Base-by-base conservation (phyloP, 768 basidiomycete species). In the Cantharellus cinnabarinus region DNA sequence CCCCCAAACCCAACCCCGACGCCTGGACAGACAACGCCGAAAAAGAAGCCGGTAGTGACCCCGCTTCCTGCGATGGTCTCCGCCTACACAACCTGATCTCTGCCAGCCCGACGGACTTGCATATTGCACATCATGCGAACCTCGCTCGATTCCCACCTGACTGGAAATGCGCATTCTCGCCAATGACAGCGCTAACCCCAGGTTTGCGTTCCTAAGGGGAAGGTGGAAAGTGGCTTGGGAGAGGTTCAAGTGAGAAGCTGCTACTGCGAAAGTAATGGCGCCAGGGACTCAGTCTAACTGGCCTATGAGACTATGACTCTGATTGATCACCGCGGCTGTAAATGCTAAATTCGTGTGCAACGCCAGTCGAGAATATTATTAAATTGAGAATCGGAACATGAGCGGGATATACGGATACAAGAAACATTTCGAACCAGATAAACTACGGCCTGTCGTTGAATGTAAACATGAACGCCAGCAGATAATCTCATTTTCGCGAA, bases 91-190 rank as follows among this genome's bases (percentile, higher is more conserved):
- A 50, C n/a, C 42, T 10, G 50, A 63, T 57, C 59, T 61, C 5
- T 60, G 10, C 38, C 2, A 83, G 83, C 83, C 81, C 14, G 79
- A 80, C 59, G 78, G 14, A 34, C 70, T 0, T 79, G 83, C 64
- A 73, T 67, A 55, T 76, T 77, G 2, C 73, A 91, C 5, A 90
- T 95, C 80, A 69, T 71, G 5, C 78, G 82, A 57, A 93, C 89
- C 0, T 85, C 85, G 0, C 63, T 67, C 7, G 85, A 89, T 61
- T 69, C 93, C 40, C 14, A 78, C 81, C 0, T 81, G 89, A 62
- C 75, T 94, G 34, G 89, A 91, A 68, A 81, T 90, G 76, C 79
- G 89, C 3, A 90, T 95, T 64, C 72, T 94, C 14, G 82, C 90
- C 5, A 89, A 94, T 64, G 78, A 93, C 65, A 83, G 87, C 0